A percentile compares a stretch with the other conserved stretches of the same genome.
Conservation (phyloP, 78 protist genomes). For the Guillardia theta region DNA sequence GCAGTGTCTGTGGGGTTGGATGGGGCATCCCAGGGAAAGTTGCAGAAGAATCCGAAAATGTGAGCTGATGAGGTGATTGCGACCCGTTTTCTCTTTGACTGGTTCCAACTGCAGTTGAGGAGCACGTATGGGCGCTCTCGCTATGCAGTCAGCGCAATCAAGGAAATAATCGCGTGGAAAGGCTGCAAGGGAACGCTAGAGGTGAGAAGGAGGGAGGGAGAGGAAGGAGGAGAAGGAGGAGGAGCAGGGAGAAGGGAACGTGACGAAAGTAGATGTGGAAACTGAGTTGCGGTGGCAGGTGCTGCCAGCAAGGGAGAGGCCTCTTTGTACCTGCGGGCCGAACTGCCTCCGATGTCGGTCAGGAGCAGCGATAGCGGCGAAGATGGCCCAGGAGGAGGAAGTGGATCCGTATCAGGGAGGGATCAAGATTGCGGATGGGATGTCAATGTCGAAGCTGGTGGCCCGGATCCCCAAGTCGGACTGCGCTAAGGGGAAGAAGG, state of each 20-base stretch:
- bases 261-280: background rate
- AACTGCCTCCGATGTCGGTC: background rate
- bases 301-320: background rate
- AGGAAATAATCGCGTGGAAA: background rate
- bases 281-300: background rate
- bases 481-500: too few relatives aligned
- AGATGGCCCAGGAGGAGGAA: background rate
- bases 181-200: background rate
- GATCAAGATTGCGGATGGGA: too few relatives aligned
- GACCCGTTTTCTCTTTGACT: too few relatives aligned
- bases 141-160: background rate
- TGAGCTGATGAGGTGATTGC: too few relatives aligned
- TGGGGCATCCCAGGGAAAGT: constrained; percentile 4
- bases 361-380: background rate
- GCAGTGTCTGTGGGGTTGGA: background rate
- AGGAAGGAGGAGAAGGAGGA: too few relatives aligned
- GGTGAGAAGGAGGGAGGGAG: too few relatives aligned
- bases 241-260: too few relatives aligned
- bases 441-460: too few relatives aligned
- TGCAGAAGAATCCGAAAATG: background rate
- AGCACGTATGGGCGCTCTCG: background rate
- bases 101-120: too few relatives aligned
- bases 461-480: too few relatives aligned
- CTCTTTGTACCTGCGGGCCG: constrained; percentile 9
- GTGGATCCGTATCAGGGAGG: too few relatives aligned